Evolutionary conservation across 2,329 filamentous ascomycete species (phyloP).

Genomic region (Cercospora brassicicola): DNA sequence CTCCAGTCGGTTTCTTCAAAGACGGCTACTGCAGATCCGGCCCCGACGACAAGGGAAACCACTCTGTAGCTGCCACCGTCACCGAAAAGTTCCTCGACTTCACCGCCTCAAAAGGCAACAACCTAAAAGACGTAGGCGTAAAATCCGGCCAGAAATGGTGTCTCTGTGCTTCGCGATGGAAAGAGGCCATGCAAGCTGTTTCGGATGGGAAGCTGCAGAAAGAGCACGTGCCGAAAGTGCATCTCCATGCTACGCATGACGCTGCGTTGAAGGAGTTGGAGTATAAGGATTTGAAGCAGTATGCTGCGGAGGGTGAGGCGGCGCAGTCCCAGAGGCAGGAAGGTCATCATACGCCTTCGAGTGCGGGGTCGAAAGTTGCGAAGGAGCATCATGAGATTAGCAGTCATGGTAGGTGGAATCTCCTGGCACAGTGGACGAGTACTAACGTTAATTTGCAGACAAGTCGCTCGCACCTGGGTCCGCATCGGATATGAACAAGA

Average conservation of each 20-base stretch:
- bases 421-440: background rate
- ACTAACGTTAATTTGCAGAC: background rate
- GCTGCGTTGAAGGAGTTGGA: constrained; percentile 21
- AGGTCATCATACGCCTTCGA: constrained; percentile 20
- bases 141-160: constrained; percentile 21
- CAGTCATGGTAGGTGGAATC: constrained; percentile 10
- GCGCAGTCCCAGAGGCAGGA: constrained; percentile 20
- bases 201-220: constrained; percentile 20
- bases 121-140: constrained; percentile 10
- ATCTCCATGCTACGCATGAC: constrained; percentile 23
- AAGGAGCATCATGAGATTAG: constrained; percentile 27
- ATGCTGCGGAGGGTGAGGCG: constrained; percentile 25
- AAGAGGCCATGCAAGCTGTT: constrained; percentile 20
- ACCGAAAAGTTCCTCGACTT: constrained; percentile 22
- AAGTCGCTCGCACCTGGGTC: constrained; percentile 21
- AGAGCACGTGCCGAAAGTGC: constrained; percentile 21
- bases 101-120: constrained; percentile 15
- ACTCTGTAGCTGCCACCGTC: constrained; percentile 24
- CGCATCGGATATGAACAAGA: constrained; percentile 14
- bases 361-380: constrained; percentile 12
- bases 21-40: constrained; percentile 25
- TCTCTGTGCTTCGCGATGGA: constrained; percentile 18
- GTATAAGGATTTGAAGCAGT: constrained; percentile 24
- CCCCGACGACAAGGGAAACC: constrained; percentile 21
- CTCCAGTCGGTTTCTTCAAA: constrained; percentile 21